Conservation (phyloP, 2,329 filamentous ascomycete genomes). For the Coniochaeta sp. region DNA sequence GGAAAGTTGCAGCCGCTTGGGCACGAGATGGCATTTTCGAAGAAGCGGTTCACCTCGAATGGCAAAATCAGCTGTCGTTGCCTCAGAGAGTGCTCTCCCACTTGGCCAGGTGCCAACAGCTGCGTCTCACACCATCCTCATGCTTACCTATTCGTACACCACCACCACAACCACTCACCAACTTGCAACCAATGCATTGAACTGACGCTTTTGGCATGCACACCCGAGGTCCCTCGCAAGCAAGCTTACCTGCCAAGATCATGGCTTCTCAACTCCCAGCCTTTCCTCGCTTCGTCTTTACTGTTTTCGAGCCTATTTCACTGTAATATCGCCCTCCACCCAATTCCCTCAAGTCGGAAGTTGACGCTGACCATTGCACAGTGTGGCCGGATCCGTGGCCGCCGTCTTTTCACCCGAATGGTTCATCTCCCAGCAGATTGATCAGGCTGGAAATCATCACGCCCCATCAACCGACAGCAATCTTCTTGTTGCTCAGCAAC, state of each 20-base stretch:
- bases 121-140: no score
- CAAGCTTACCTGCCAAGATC: neutral
- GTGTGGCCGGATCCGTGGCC: slow-evolving; percentile 47
- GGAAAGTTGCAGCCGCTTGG: no score
- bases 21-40: no score
- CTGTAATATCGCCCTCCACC: slow-evolving; percentile 36
- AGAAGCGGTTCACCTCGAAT: no score
- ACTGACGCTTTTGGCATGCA: no score
- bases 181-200: no score
- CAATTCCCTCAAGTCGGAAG: slow-evolving; percentile 1
- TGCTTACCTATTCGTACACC: no score
- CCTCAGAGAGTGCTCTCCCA: no score
- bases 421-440: slow-evolving; percentile 59
- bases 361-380: neutral
- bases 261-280: slow-evolving; percentile 58
- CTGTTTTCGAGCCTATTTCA: slow-evolving; percentile 60
- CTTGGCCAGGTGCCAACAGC: no score
- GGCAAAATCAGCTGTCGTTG: no score
- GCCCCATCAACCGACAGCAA: slow-evolving; percentile 34
- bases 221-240: no score
- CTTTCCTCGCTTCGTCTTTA: slow-evolving; percentile 60
- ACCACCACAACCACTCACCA: no score
- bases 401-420: slow-evolving; percentile 49
- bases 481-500: slow-evolving; percentile 55
- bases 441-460: slow-evolving; percentile 24